Evolutionary conservation across 306 rosid genomes (phyloP), one percentile per base, ranked within the genome.

Genomic region (Citrullus mucosospermus): DNA sequence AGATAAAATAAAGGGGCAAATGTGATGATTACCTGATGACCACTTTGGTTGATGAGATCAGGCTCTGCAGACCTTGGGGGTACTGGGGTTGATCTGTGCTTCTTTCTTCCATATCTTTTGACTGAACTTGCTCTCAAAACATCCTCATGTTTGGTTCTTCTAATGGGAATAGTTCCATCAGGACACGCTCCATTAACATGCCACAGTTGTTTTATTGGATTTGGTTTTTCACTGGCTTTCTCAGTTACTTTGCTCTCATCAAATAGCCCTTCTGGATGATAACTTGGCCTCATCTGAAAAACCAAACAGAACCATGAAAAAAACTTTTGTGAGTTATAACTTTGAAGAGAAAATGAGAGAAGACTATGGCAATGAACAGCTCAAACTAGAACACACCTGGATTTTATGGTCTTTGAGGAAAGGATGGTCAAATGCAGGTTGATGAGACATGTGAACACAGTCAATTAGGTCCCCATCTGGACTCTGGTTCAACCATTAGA

Each of bases 351-450:
- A 73, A 50, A 51, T 4, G 39, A 32, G 8, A 54, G 14, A 2
- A 12, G 54, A 53, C 2, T 34, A 53, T 74, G 41, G 44, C 46
- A 44, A 43, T 46, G 58, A 22, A 70, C 58, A 14, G 60, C 1
- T 71, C 4, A 3, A 73, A 71, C 58, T 13, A 1, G 44, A 10
- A 54, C 62, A 16, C 5, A 74, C 78, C 50, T 74, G 78, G 30
- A 96, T 90, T 88, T 96, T 91, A 87, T 96, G 99, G 81, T 96
- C 99, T 84, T 91, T 96, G 81, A 96, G 97, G 77, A 56, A 93
- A 75, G 99, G 99, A 77, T 96, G 99, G 80, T 96, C 99, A 82
- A 96, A 93, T 65, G 99, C 99, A 18, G 98, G 96, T 65, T 96
- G 99, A 53, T 90, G 88, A 70, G 99, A 88, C 74, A 96, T 82